Evolutionary conservation across 2,329 filamentous ascomycete species (phyloP), one percentile per base, ranked within the genome.

Genomic region (Plenodomus biglobosus): DNA sequence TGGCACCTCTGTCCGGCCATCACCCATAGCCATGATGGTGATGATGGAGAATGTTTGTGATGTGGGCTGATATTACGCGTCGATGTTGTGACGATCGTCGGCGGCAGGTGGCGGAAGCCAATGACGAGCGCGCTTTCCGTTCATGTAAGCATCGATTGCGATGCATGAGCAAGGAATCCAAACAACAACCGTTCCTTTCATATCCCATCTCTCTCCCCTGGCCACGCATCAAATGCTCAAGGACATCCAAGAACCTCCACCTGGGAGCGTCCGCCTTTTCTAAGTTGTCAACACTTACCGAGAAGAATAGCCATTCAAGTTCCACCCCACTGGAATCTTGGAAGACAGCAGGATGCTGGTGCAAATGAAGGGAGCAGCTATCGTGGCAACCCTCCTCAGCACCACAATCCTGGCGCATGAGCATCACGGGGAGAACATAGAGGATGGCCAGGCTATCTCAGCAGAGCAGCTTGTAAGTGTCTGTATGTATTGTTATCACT

Each of bases 351-450:
- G 50, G 21, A 57, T 60, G 54, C 46, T 34, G 13, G 18, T 46
- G 37, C 49, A 38, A 40, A 44, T 44, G n/a, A 52, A 41, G 44
- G 42, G 40, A 46, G 54, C 49, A 30, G 60, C 61, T 22, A 38
- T 58, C 20, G 54, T 48, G 43, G 55, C 55, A 42, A 44, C 66
- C 35, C 52, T 72, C 19, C 56, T 64, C 51, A 61, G 59, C 52
- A 53, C 63, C 35, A 55, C 59, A 22, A 58, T 48, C 36, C 51
- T 30, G 13, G 70, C 70, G 42, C 74, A 76, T 56, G 74, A 75
- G 36, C 72, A 76, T 57, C 59, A 73, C 46, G 65, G 62, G 48
- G 65, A 72, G 35, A 69, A 68, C 20, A 74, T 75, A 17, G 56
- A 62, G 30, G 69, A 74, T 24, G 74, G 73, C 8, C 50, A 69